phyloP scores from a whole-genome alignment of 73 alveolate genomes.

The Paramecium pentaurelia region DNA sequence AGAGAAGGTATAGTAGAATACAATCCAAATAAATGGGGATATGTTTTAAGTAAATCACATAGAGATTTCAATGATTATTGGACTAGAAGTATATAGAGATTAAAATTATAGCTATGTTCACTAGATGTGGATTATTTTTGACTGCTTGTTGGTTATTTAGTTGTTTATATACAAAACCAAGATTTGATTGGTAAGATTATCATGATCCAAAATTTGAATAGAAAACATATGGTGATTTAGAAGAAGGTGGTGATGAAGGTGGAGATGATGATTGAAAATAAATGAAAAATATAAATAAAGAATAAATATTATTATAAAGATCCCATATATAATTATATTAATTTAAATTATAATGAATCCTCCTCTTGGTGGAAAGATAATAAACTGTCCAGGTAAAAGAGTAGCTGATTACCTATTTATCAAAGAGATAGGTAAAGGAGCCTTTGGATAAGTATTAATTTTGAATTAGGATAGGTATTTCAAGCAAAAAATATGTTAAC shows the following conservation, averaged over 20 bases:
- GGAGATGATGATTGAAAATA: conserved; percentile 50
- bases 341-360: neutral
- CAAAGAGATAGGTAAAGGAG: conserved; percentile 28
- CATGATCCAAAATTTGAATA: conserved; percentile 39
- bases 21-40: neutral
- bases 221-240: conserved; percentile 13
- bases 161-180: neutral
- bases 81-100: neutral
- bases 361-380: neutral
- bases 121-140: neutral
- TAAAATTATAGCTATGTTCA: neutral
- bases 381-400: neutral
- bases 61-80: neutral
- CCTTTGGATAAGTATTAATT: neutral
- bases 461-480: neutral
- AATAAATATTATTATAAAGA: neutral
- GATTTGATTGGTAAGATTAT: conserved; percentile 30
- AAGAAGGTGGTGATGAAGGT: conserved; percentile 46
- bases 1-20: neutral
- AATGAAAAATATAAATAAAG: neutral
- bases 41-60: neutral
- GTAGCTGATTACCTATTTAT: neutral
- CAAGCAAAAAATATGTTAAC: neutral
- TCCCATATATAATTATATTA: neutral
- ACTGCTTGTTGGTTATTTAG: neutral